Evolutionary conservation across 345 rosid genomes (phyloP).

Genomic region (Euphorbia tirucalli): DNA sequence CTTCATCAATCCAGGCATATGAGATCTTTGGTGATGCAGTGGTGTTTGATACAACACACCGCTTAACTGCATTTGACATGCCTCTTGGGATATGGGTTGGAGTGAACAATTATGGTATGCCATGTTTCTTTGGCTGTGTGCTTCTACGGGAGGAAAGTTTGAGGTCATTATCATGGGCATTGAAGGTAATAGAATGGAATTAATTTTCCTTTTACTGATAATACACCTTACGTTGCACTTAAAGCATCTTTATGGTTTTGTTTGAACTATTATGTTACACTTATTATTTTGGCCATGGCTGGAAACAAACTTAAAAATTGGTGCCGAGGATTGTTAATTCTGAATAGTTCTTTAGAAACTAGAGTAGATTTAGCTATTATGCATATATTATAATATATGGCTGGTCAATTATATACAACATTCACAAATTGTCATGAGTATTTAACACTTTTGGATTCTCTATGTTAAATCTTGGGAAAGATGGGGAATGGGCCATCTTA

Average conservation of each 20-base stretch:
- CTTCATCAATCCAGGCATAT: slow-evolving; percentile 78
- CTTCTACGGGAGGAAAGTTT: slow-evolving; percentile 76
- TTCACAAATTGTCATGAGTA: not conserved
- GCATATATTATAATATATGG: not conserved
- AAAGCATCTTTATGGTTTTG: not conserved
- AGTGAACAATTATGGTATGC: slow-evolving; percentile 89
- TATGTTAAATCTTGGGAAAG: slow-evolving; percentile 2
- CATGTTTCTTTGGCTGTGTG: slow-evolving; percentile 95
- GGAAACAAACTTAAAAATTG: not conserved
- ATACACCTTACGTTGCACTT: slow-evolving; percentile 5
- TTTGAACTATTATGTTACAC: slow-evolving; percentile 7
- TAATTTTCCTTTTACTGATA: not conserved
- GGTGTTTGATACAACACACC: slow-evolving; percentile 91
- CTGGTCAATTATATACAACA: not conserved
- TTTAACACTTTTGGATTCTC: not conserved
- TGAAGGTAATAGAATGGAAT: slow-evolving; percentile 61
- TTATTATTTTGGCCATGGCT: slow-evolving; percentile 3
- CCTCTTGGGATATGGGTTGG: slow-evolving; percentile 99
- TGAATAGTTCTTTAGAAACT: not conserved
- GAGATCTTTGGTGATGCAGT: slow-evolving; percentile 93
- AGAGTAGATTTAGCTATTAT: not conserved
- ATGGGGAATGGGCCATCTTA: not conserved
- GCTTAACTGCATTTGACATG: slow-evolving; percentile 84
- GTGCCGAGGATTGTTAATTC: not conserved
- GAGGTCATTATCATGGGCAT: slow-evolving; percentile 87